A percentile compares a stretch with the other conserved stretches of the same genome.
Conservation (phyloP, 2,329 filamentous ascomycete species). For the Scedosporium apiospermum region DNA sequence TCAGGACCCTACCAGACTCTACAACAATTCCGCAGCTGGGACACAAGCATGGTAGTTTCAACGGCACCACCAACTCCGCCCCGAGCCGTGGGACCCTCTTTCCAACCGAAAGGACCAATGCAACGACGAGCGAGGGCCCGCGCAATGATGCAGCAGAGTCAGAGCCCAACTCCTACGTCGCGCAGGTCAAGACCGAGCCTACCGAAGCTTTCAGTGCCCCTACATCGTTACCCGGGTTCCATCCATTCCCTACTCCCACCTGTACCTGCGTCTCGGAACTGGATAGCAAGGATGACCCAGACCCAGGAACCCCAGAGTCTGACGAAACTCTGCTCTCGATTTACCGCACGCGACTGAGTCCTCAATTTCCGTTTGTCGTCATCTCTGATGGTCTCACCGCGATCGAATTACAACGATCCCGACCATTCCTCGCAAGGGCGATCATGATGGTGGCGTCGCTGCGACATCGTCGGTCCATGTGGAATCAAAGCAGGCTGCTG, state of each 20-base stretch:
- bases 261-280: conserved; percentile 8
- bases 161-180: conserved; percentile 8
- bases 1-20: neutral
- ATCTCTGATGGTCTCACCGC: conserved; percentile 8
- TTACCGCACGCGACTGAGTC: conserved; percentile 9
- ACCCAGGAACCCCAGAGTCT: conserved; percentile 5
- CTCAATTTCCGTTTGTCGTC: conserved; percentile 10
- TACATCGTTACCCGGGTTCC: conserved; percentile 8
- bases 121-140: conserved; percentile 4
- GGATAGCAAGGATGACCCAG: conserved; percentile 7
- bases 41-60: neutral
- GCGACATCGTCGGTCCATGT: conserved; percentile 10
- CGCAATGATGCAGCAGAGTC: conserved; percentile 4
- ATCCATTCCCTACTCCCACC: conserved; percentile 9
- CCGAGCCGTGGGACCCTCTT: neutral
- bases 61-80: neutral
- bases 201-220: conserved; percentile 4
- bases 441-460: conserved; percentile 10
- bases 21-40: neutral
- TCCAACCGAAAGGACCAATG: neutral
- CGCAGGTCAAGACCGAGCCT: conserved; percentile 7
- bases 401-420: conserved; percentile 7
- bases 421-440: conserved; percentile 9
- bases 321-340: conserved; percentile 9
- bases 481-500: conserved; percentile 7